A percentile compares a stretch with the other conserved stretches of the same genome.
Evolutionary conservation across 768 basidiomycete genomes (phyloP).

Genomic region (Pulveroboletus sp.): DNA sequence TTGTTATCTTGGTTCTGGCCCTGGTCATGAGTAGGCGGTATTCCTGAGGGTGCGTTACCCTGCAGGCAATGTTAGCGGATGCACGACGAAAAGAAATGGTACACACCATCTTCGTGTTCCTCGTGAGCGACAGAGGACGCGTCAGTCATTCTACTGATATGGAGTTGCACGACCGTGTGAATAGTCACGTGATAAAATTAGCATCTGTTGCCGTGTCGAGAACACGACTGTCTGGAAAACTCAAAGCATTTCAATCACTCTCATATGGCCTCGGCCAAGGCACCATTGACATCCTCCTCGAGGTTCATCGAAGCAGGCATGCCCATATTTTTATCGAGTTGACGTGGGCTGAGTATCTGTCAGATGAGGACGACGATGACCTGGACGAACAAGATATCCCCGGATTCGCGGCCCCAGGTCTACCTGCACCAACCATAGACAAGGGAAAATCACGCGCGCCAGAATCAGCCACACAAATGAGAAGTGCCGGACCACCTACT

Average conservation of each 20-base stretch:
- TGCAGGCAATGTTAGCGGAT: conserved; percentile 26
- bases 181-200: conserved; percentile 19
- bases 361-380: conserved; percentile 73
- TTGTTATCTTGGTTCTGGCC: conserved; percentile 45
- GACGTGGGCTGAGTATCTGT: conserved; percentile 1
- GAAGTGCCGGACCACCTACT: conserved; percentile 29
- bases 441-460: conserved; percentile 72
- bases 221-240: background rate
- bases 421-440: conserved; percentile 43
- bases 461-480: conserved; percentile 45
- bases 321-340: background rate
- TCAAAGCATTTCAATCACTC: background rate
- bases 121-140: conserved; percentile 32
- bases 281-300: conserved; percentile 57
- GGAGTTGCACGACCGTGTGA: conserved; percentile 28
- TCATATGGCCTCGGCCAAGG: conserved; percentile 29
- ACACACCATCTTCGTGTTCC: conserved; percentile 23
- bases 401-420: conserved; percentile 63
- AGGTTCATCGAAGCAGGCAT: conserved; percentile 80
- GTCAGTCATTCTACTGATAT: conserved; percentile 43
- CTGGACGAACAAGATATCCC: conserved; percentile 79
- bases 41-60: conserved; percentile 75
- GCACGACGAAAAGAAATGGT: background rate
- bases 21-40: conserved; percentile 35
- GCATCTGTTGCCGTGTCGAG: conserved; percentile 14